A percentile compares a stretch with the other conserved stretches of the same genome.
Evolutionary conservation across 2,329 filamentous ascomycete species (phyloP).

Genomic region (Endothia cerciana): DNA sequence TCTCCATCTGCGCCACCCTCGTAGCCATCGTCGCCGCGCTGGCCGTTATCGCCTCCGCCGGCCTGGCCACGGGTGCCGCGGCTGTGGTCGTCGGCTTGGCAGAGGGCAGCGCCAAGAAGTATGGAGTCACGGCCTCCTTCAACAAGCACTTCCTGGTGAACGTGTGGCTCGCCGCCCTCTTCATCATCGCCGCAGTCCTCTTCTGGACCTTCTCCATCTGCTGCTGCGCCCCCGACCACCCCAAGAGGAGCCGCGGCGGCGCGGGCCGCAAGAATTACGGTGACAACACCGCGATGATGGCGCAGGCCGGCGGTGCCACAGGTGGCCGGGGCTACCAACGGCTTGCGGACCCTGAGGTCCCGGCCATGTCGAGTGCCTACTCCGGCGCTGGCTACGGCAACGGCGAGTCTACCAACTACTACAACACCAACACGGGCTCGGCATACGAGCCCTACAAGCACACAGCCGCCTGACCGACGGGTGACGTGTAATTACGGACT

Average conservation of each 20-base stretch:
- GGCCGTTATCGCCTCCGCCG: conserved; percentile 64
- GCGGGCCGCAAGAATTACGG: conserved; percentile 37
- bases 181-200: conserved; percentile 73
- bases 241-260: conserved; percentile 34
- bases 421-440: conserved; percentile 4
- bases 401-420: conserved; percentile 33
- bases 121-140: conserved; percentile 69
- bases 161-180: conserved; percentile 80
- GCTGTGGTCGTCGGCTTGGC: conserved; percentile 70
- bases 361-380: conserved; percentile 32
- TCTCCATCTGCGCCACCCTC: conserved; percentile 76
- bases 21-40: conserved; percentile 59
- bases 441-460: conserved; percentile 20
- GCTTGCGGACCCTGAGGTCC: conserved; percentile 1
- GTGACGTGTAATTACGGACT: not conserved
- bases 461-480: not conserved
- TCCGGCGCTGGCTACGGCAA: conserved; percentile 43
- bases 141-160: conserved; percentile 71
- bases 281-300: conserved; percentile 55
- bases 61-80: conserved; percentile 76
- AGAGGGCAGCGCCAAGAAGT: conserved; percentile 67
- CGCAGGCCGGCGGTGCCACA: conserved; percentile 32
- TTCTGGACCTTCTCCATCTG: conserved; percentile 94
- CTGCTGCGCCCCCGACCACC: conserved; percentile 76
- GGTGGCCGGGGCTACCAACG: conserved; percentile 36